phyloP scores from a whole-genome alignment of 1,284 basidiomycete genomes.

The Ceratobasidium sp. region DNA sequence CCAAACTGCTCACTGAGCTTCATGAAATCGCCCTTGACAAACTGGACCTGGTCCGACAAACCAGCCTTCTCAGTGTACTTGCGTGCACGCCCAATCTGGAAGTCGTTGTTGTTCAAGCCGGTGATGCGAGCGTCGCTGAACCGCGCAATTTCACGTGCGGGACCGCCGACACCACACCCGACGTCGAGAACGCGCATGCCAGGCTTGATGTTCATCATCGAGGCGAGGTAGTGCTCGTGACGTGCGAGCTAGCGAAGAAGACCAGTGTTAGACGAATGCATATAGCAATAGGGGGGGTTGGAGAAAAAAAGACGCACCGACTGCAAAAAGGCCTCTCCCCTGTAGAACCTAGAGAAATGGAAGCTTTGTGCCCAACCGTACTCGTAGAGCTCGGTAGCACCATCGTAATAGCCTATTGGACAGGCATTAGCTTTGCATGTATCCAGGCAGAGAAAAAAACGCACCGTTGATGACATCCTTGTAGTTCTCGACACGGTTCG shows the following conservation, averaged over 20 bases:
- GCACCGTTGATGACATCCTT: conserved; percentile 94
- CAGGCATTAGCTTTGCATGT: conserved; percentile 53
- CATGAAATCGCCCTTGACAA: conserved; percentile 97
- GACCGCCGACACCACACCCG: conserved; percentile 97
- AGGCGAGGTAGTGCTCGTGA: conserved; percentile 97
- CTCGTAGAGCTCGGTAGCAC: conserved; percentile 97
- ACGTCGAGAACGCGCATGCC: conserved; percentile 98
- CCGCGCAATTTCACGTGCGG: conserved; percentile 93
- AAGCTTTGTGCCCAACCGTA: conserved; percentile 95
- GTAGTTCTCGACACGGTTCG: conserved; percentile 87
- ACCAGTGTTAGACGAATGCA: not conserved
- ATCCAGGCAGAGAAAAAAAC: conserved; percentile 51
- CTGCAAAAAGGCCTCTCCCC: conserved; percentile 89
- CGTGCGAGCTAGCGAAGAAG: conserved; percentile 77
- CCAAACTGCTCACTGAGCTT: conserved; percentile 93
- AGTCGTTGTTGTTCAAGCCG: conserved; percentile 97
- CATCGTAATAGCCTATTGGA: conserved; percentile 89
- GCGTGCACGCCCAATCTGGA: conserved; percentile 89
- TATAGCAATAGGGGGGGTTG: not conserved
- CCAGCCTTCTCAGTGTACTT: conserved; percentile 87
- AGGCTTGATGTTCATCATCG: conserved; percentile 83
- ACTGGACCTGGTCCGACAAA: conserved; percentile 82
- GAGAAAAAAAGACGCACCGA: conserved; percentile 58
- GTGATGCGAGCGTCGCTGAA: conserved; percentile 91
- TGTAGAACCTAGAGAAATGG: conserved; percentile 99